These are phyloP conservation scores for Aaosphaeria arxii DNA, from an alignment of 2,329 filamentous ascomycete genomes.

Conservation along the genomic window DNA sequence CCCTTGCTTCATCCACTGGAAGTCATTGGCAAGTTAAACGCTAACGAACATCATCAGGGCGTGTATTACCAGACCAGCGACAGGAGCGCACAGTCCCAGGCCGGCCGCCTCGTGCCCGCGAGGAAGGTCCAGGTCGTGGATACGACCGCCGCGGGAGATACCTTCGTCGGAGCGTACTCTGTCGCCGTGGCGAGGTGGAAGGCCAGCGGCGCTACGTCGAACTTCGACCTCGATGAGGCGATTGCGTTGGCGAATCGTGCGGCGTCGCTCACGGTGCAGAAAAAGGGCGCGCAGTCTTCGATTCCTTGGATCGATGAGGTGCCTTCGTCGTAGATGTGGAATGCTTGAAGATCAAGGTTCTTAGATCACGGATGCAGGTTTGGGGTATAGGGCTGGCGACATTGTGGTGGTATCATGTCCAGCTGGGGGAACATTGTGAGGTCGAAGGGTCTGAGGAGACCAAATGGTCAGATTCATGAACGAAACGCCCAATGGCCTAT, in stretches of 20 bases:
- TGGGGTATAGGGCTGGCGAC: too few relatives aligned
- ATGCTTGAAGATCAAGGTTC: too few relatives aligned
- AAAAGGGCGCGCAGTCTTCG: conserved; percentile 61
- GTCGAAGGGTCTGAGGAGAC: too few relatives aligned
- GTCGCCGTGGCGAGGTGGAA: conserved; percentile 61
- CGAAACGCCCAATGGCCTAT: too few relatives aligned
- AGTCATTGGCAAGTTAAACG: conserved; percentile 15
- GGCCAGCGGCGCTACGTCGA: conserved; percentile 39
- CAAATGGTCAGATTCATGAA: too few relatives aligned
- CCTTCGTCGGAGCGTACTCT: conserved; percentile 86
- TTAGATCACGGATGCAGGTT: too few relatives aligned
- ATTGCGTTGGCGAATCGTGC: conserved; percentile 61
- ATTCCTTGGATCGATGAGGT: conserved; percentile 65
- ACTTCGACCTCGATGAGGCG: conserved; percentile 54
- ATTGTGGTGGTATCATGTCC: too few relatives aligned
- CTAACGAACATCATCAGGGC: conserved; percentile 28
- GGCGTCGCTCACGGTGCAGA: conserved; percentile 65
- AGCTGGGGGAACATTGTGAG: too few relatives aligned
- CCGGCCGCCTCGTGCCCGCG: conserved; percentile 55
- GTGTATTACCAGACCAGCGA: conserved; percentile 44
- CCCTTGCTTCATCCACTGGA: too few relatives aligned
- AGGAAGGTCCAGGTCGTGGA: conserved; percentile 78
- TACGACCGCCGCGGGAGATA: conserved; percentile 92
- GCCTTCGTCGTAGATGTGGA: conserved; percentile 9
- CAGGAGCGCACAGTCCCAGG: conserved; percentile 41